Evolutionary conservation across 2,329 filamentous ascomycete species (phyloP).

Genomic region (Cladosporium oxysporum): DNA sequence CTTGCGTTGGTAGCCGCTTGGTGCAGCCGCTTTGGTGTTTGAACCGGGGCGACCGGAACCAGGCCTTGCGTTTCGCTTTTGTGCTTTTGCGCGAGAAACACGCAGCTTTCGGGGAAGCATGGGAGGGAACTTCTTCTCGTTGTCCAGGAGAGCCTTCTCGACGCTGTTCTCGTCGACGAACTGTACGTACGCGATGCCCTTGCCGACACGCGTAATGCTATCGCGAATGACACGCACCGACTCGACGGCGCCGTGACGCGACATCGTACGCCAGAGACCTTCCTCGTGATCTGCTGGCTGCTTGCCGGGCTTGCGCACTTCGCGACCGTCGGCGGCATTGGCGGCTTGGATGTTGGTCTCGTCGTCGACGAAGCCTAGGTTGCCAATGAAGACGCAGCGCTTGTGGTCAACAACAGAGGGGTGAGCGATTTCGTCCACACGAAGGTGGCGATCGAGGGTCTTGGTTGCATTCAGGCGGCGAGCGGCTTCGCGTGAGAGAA

Average conservation of each 20-base stretch:
- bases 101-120: conserved; percentile 87
- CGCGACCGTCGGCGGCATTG: conserved; percentile 62
- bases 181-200: conserved; percentile 97
- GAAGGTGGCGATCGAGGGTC: conserved; percentile 82
- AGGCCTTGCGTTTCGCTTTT: conserved; percentile 51
- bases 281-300: conserved; percentile 84
- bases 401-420: conserved; percentile 79
- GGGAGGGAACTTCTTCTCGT: conserved; percentile 91
- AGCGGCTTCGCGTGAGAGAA: conserved; percentile 75
- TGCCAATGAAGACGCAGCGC: conserved; percentile 93
- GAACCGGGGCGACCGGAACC: conserved; percentile 32
- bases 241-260: conserved; percentile 78
- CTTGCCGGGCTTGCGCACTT: conserved; percentile 67
- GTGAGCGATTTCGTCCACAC: conserved; percentile 88
- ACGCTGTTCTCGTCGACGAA: conserved; percentile 87
- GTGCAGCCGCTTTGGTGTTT: conserved; percentile 27
- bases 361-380: conserved; percentile 93
- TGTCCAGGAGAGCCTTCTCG: conserved; percentile 82
- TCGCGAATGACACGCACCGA: conserved; percentile 92
- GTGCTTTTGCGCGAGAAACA: conserved; percentile 80
- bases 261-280: conserved; percentile 82
- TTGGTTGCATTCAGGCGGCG: conserved; percentile 79
- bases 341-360: conserved; percentile 67
- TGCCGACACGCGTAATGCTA: conserved; percentile 85
- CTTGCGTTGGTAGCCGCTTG: conserved; percentile 67